Conservation (phyloP, 2,329 filamentous ascomycete genomes). For the Fusarium piperis region DNA sequence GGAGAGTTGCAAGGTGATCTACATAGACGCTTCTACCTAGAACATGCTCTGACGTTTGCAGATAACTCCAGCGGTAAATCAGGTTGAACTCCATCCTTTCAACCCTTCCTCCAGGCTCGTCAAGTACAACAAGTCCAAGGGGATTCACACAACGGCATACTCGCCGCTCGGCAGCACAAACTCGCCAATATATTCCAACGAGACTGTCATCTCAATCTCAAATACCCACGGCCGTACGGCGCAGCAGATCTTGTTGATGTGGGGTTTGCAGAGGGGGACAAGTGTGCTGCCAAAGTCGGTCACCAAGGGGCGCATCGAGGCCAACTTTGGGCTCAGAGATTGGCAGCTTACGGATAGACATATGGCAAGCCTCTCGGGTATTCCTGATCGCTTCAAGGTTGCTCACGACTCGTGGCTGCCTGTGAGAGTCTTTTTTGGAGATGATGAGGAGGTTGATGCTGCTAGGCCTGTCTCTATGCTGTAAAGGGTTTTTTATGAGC, state of each 20-base stretch:
- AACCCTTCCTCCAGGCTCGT: background rate
- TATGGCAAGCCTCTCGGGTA: background rate
- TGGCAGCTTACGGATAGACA: background rate
- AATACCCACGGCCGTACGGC: background rate
- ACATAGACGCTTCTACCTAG: background rate
- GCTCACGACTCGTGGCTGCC: constrained; percentile 1
- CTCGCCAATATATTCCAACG: background rate
- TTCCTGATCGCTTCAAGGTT: constrained; percentile 3
- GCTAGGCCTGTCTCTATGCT: background rate
- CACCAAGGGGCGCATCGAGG: background rate
- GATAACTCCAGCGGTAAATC: constrained; percentile 70
- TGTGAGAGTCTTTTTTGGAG: background rate
- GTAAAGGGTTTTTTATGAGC: background rate
- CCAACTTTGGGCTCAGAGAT: background rate
- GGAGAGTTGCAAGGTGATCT: background rate
- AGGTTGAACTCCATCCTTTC: constrained; percentile 74
- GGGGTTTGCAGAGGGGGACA: constrained; percentile 2
- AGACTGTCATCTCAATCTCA: background rate
- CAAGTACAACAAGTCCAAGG: background rate
- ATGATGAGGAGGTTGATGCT: background rate
- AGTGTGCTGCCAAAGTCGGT: background rate
- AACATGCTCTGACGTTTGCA: constrained; percentile 30
- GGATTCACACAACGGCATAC: constrained; percentile 3
- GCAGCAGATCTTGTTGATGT: constrained; percentile 2
- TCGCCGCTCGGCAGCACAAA: constrained; percentile 7